Conservation (phyloP, 2,329 filamentous ascomycete genomes). For the Colletotrichum gigasporum region DNA sequence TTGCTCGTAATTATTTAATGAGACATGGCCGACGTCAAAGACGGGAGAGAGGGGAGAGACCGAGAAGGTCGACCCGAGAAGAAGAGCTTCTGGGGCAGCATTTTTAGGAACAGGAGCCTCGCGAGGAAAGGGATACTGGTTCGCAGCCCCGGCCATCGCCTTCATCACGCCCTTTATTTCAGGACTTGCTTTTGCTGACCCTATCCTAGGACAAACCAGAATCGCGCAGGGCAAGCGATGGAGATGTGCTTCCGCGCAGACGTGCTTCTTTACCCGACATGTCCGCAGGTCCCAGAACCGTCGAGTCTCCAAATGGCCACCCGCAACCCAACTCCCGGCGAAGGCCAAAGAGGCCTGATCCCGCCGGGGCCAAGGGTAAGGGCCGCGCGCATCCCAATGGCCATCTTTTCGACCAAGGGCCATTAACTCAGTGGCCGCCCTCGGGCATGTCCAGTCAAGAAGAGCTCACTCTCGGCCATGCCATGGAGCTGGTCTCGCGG, state of each 20-base stretch:
- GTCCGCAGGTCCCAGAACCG: conserved; percentile 13
- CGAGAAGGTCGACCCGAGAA: conserved; percentile 43
- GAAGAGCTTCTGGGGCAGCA: conserved; percentile 57
- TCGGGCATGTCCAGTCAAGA: conserved; percentile 57
- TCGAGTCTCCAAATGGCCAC: conserved; percentile 21
- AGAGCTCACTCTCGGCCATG: conserved; percentile 62
- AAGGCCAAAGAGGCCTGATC: conserved; percentile 51
- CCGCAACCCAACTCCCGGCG: conserved; percentile 44
- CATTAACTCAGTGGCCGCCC: conserved; percentile 67
- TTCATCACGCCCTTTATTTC: conserved; percentile 28
- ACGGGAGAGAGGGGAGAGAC: conserved; percentile 32
- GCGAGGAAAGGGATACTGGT: conserved; percentile 49
- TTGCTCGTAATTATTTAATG: conserved; percentile 15
- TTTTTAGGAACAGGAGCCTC: conserved; percentile 59
- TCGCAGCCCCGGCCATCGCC: conserved; percentile 20
- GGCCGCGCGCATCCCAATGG: conserved; percentile 45
- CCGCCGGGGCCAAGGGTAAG: conserved; percentile 48
- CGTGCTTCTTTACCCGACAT: conserved; percentile 30
- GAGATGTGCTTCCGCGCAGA: conserved; percentile 41
- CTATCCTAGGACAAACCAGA: conserved; percentile 41
- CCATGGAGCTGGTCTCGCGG: conserved; percentile 65
- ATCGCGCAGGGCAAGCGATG: conserved; percentile 44
- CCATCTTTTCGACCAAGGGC: conserved; percentile 39
- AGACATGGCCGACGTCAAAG: conserved; percentile 44
- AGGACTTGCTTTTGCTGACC: background rate